Evolutionary conservation across 1,284 basidiomycete species (phyloP).

Genomic region (Austropuccinia psidii): DNA sequence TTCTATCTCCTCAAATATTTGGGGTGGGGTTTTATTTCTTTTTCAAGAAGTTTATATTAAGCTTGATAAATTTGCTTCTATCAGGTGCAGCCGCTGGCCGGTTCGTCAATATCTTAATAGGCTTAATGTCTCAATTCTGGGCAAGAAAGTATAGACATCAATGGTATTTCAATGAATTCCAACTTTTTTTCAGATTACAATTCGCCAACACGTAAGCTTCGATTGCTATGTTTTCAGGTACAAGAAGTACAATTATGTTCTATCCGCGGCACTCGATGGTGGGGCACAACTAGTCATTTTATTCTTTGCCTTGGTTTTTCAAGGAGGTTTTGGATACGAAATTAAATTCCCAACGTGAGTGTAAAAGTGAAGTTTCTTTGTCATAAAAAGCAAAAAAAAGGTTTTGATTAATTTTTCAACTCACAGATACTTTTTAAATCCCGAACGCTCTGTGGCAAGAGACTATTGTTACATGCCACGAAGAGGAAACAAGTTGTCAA

Average conservation of each 20-base stretch:
- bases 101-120: background rate
- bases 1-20: background rate
- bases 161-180: background rate
- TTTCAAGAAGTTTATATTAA: background rate
- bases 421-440: constrained; percentile 21
- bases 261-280: constrained; percentile 29
- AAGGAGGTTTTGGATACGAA: constrained; percentile 3
- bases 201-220: background rate
- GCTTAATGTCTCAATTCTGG: constrained; percentile 11
- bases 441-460: background rate
- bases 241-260: constrained; percentile 27
- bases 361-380: background rate
- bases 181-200: background rate
- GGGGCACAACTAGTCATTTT: constrained; percentile 28
- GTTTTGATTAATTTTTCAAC: background rate
- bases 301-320: constrained; percentile 2
- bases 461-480: constrained; percentile 23
- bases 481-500: too few species aligned
- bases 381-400: background rate
- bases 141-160: constrained; percentile 3
- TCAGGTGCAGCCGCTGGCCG: constrained; percentile 5
- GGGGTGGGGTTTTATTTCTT: background rate
- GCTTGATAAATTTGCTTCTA: background rate
- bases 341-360: constrained; percentile 21
- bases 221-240: background rate